phyloP scores from a whole-genome alignment of 306 rosid genomes.

The Boehmeria nivea region DNA sequence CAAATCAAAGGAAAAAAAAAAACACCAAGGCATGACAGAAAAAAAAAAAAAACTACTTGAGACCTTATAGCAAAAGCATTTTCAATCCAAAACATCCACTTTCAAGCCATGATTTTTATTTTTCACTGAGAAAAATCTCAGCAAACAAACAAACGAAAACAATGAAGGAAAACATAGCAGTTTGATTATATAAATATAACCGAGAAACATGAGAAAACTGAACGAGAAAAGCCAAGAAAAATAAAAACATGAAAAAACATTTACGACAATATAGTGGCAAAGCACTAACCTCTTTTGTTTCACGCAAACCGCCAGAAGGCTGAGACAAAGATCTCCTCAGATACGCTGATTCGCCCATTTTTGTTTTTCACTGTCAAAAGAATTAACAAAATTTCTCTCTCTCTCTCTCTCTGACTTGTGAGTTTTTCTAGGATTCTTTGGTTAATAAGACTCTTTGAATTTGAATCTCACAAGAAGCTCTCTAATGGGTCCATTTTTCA shows the following conservation, averaged over 20 bases:
- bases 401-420: background rate
- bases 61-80: no score
- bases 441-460: constrained; percentile 6
- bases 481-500: constrained; percentile 23
- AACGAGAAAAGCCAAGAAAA: background rate
- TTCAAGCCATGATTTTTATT: no score
- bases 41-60: no score
- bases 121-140: no score
- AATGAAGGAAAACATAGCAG: constrained; percentile 29
- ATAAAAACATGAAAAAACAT: background rate
- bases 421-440: background rate
- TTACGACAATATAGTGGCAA: background rate
- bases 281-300: constrained; percentile 43
- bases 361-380: no score
- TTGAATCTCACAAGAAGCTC: constrained; percentile 19
- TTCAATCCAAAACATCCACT: no score
- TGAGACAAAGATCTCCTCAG: constrained; percentile 57
- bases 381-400: background rate
- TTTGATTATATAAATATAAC: no score
- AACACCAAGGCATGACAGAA: no score
- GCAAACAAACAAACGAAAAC: no score
- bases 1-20: no score
- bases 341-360: constrained; percentile 56
- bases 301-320: constrained; percentile 40
- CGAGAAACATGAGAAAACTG: background rate